Percentiles rank a stretch among this genome's conserved stretches.
These are phyloP conservation scores for Plasmodium ovale DNA, from an alignment of 169 alveolate species.

Conservation along the genomic window DNA sequence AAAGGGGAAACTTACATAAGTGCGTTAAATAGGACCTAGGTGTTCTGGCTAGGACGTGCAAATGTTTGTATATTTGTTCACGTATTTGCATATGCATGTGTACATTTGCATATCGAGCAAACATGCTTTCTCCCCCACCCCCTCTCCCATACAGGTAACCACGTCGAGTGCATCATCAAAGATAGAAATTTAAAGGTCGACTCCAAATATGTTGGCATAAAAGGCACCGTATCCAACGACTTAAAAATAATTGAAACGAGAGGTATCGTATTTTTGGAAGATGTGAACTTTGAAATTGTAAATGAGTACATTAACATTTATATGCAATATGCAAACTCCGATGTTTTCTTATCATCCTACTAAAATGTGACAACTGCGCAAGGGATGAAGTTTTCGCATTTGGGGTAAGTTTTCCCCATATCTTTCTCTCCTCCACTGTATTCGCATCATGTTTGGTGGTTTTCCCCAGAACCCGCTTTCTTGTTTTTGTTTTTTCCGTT, in stretches of 20 bases:
- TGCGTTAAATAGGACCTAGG: neutral
- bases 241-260: slow-evolving; percentile 67
- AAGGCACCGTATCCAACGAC: slow-evolving; percentile 67
- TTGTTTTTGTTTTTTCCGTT: too few species aligned
- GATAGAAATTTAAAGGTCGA: slow-evolving; percentile 1
- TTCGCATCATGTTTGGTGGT: too few species aligned
- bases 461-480: too few species aligned
- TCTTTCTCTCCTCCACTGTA: too few species aligned
- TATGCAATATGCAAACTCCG: slow-evolving; percentile 53
- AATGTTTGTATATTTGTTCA: neutral
- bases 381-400: too few species aligned
- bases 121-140: neutral
- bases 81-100: neutral
- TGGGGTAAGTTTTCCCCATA: too few species aligned
- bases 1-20: neutral
- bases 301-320: slow-evolving; percentile 55
- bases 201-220: slow-evolving; percentile 50
- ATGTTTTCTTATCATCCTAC: slow-evolving; percentile 53
- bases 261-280: slow-evolving; percentile 45
- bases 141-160: slow-evolving; percentile 21
- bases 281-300: slow-evolving; percentile 63
- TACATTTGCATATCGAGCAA: neutral
- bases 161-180: slow-evolving; percentile 40
- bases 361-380: too few species aligned
- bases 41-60: too few species aligned